Evolutionary conservation across 2,329 filamentous ascomycete genomes (phyloP), one percentile per base, ranked within the genome.

Genomic region (Aureobasidium sp.): DNA sequence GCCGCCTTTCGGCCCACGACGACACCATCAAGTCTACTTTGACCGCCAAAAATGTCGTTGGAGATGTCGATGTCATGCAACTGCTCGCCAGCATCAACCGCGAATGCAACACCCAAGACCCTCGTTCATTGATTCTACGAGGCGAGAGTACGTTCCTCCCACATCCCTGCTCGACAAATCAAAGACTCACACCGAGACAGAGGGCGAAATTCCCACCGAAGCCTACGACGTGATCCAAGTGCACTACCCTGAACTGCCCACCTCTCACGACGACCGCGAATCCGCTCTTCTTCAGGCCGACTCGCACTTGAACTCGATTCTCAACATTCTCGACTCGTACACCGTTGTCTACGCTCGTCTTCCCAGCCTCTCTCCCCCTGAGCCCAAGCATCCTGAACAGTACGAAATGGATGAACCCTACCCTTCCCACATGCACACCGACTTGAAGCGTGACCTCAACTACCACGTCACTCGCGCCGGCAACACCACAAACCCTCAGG

Each of bases 311-410:
- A 56, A 56, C 38, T 29, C 40, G 25, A 22, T 56, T 7, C 34
- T 54, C 35, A 22, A 25, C 19, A 17, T 24, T 16, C 37, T 56
- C 24, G 58, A 71, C 11, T 75, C 76, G 57, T 91, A 87, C 70
- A 93, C 88, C 0, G 76, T 95, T 53, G 72, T 95, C 57, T 88
- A 90, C 67, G 78, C 82, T 41, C 87, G 85, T 6, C 80, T 84
- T 1, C 60, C 63, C 3, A 61, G 64, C 65, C 68, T 58, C 19
- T n/a, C 24, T 27, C 40, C 56, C 17, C 30, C 56, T 50, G 12
- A 24, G 2, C 10, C 12, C n/a, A 27, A 49, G 24, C 29, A 57
- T 37, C 17, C 55, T 55, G 54, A 56, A 5, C 54, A 69, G 12
- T 93, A 94, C 68, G 79, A 88, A 60, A 76, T 79, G 68, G 75